These are phyloP conservation scores for Triadica sebifera DNA, from an alignment of 345 rosid species.

Conservation along the genomic window DNA sequence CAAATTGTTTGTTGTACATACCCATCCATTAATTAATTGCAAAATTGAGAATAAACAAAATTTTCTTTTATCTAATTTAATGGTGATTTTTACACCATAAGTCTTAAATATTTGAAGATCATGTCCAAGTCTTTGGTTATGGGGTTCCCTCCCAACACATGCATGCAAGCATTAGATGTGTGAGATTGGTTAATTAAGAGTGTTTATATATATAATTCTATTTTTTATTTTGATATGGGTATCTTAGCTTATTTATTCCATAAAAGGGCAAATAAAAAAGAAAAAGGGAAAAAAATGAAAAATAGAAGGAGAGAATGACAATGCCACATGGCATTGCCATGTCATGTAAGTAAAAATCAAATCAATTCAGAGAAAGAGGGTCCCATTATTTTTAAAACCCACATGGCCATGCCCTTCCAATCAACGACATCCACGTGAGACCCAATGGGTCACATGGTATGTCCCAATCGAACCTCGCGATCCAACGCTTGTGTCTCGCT, in stretches of 20 bases:
- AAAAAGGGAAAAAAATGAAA: not conserved
- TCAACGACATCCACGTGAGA: constrained; percentile 34
- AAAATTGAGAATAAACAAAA: not conserved
- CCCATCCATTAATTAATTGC: constrained; percentile 4
- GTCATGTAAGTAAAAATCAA: constrained; percentile 17
- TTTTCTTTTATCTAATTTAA: not conserved
- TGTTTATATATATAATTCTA: no score
- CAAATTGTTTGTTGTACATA: not conserved
- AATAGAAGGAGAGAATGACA: not conserved
- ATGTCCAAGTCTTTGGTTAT: not conserved
- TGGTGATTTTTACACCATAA: not conserved
- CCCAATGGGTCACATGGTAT: constrained; percentile 34
- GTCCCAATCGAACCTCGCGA: constrained; percentile 22
- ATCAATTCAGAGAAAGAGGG: constrained; percentile 6
- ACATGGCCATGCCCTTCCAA: constrained; percentile 26
- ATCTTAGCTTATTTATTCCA: no score
- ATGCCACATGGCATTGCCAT: constrained; percentile 21
- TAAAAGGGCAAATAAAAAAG: no score
- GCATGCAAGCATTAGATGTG: not conserved
- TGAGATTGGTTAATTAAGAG: no score
- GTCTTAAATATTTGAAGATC: not conserved
- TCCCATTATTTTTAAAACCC: constrained; percentile 21
- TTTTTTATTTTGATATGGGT: no score
- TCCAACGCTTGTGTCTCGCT: constrained; percentile 30
- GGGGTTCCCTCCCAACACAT: not conserved